Conservation (phyloP, 2,329 filamentous ascomycete species). For the Seiridium cupressi region DNA sequence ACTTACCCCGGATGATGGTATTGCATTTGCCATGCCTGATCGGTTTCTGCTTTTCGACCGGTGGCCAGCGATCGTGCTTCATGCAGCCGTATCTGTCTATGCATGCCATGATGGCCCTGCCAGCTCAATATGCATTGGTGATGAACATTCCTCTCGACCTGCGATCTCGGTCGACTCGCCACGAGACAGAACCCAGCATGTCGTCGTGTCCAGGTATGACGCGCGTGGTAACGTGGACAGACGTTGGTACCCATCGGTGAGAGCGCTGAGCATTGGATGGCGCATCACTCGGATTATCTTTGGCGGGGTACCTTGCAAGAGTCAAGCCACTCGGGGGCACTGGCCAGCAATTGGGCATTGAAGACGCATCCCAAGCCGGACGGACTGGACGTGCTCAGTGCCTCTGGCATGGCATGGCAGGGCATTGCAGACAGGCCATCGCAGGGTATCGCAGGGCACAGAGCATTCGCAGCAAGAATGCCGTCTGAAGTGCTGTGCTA, state of each 20-base stretch:
- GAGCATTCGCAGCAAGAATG: neutral
- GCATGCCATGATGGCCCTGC: neutral
- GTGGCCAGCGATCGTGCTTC: neutral
- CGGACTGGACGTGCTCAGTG: neutral
- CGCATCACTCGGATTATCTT: neutral
- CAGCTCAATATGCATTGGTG: neutral
- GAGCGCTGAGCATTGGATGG: neutral
- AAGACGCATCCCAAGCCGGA: neutral
- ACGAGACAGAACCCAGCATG: neutral
- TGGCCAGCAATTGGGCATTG: neutral
- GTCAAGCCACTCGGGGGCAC: neutral
- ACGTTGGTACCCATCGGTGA: slow-evolving; percentile 25
- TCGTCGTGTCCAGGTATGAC: slow-evolving; percentile 10
- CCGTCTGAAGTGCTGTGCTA: neutral
- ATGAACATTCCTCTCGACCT: neutral
- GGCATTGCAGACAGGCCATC: too few relatives aligned
- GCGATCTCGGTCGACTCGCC: neutral
- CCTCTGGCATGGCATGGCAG: neutral
- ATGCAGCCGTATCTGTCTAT: neutral
- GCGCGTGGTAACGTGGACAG: slow-evolving; percentile 19
- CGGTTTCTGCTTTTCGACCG: neutral
- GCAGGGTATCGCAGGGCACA: too few relatives aligned
- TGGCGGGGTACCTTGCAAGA: slow-evolving; percentile 7
- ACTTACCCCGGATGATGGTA: neutral
- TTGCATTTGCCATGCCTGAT: neutral